Evolutionary conservation across 2,329 filamentous ascomycete species (phyloP), one percentile per base, ranked within the genome.

Genomic region (Byssothecium circinans): DNA sequence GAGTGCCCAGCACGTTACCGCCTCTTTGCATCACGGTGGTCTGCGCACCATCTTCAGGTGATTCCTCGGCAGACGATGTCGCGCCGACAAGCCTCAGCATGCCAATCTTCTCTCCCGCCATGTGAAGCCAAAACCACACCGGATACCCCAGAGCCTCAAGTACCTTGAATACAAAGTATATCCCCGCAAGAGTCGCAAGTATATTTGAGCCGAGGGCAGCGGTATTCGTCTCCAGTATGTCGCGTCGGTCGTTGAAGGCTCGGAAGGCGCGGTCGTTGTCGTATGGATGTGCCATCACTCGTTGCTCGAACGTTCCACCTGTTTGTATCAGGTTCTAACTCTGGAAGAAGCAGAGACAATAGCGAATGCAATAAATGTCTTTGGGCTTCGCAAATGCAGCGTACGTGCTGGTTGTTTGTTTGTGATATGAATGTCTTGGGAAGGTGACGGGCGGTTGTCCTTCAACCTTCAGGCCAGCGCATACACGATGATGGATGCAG

Each of bases 61-160:
- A 47, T 8, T 30, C 35, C 8, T 47, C 37, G 36, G 43, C 34
- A 27, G 56, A 50, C 12, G 49, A 30, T 33, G 34, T 29, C 2
- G 45, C 39, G 15, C 47, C 37, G 17, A 35, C 50, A 20, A 51
- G 27, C 15, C 43, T 39, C 12, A 57, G 34, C 22, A 49, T 33
- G 14, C 48, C 49, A 18, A 49, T 34, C 23, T 43, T 45, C 53
- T 61, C 65, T 22, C 57, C 41, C 11, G 51, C 45, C 62, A 64
- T 85, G 53, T 43, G 78, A 72, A 70, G 83, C 61, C 43, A 84
- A 64, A 56, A 78, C 73, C 47, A 74, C 63, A 59, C 56, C 0
- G 68, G 67, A 45, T 53, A 67, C n/a, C 65, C 65, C 6, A 62
- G 49, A 14, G 61, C 45, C 4, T 67, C 64, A 14, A 65, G 52